Conservation (phyloP, 2,329 filamentous ascomycete genomes). For the Sporothrix luriei region DNA sequence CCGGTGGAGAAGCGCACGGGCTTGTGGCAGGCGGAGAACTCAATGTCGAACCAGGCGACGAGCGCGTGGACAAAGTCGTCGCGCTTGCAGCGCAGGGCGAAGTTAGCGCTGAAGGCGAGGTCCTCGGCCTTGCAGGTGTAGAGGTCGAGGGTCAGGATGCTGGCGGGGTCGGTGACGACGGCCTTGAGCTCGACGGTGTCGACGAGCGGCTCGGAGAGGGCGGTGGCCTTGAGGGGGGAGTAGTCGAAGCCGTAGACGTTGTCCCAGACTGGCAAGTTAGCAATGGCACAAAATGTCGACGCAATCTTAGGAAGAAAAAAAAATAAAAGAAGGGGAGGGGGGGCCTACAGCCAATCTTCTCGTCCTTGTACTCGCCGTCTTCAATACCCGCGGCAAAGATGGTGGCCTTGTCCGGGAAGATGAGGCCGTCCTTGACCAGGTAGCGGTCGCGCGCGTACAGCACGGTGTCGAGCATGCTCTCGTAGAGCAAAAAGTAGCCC, state of each 20-base stretch:
- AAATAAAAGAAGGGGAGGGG: background rate
- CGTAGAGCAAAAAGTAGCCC: slow-evolving; percentile 98
- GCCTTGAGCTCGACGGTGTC: slow-evolving; percentile 98
- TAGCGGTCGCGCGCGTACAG: slow-evolving; percentile 95
- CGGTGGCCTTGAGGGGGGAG: slow-evolving; percentile 87
- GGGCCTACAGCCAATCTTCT: slow-evolving; percentile 95
- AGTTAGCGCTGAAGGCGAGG: slow-evolving; percentile 79
- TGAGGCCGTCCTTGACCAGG: slow-evolving; percentile 80
- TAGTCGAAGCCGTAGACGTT: slow-evolving; percentile 99
- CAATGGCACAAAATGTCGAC: no score
- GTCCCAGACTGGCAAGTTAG: slow-evolving; percentile 76
- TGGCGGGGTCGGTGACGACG: slow-evolving; percentile 86
- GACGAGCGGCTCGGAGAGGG: slow-evolving; percentile 92
- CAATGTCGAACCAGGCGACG: slow-evolving; percentile 98
- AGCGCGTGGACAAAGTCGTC: slow-evolving; percentile 96
- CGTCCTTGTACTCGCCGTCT: slow-evolving; percentile 98
- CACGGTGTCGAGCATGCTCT: slow-evolving; percentile 98
- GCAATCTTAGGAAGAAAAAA: no score
- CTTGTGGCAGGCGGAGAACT: slow-evolving; percentile 98
- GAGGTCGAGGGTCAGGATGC: slow-evolving; percentile 85
- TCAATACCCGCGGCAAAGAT: slow-evolving; percentile 97
- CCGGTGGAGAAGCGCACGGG: slow-evolving; percentile 95
- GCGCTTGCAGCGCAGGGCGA: slow-evolving; percentile 74
- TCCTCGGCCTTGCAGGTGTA: slow-evolving; percentile 86
- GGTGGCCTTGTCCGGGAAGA: slow-evolving; percentile 98